Base-by-base conservation (phyloP, 1,284 basidiomycete species). In the Ceratobasidium sp. region DNA sequence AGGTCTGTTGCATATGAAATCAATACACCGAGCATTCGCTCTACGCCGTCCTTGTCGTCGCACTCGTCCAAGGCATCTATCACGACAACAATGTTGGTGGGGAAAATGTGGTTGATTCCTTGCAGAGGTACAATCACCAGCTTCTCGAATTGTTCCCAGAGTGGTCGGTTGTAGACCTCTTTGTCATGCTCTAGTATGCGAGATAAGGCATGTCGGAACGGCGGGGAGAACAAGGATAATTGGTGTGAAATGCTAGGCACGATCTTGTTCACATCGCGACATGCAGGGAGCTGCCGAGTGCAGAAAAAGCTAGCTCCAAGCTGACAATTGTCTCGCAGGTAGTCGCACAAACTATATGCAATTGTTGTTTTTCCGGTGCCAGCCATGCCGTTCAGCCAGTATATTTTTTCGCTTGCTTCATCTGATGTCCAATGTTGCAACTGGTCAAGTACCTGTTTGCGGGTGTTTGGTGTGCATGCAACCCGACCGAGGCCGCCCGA, bases 1-100 rank as follows among this genome's bases (percentile, higher is more conserved):
- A 71, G 51, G 6, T 26, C n/a, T 8, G 66, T 3, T 2, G 35
- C 47, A 20, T 23, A 15, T 5, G 31, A 26, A 0, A 45, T 6
- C 49, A 51, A 51, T 15, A n/a, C 20, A 1, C 15, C 26, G 4
- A 73, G 28, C 8, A 73, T 26, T 20, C 26, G 8, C 17, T 31
- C 28, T 4, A 51, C 17, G 20, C 56, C 56, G 20, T n/a, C 42
- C 23, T 15, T 31, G 31, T 60, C 42, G 5, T 73, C 56, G n/a
- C 69, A 73, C 42, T 73, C 69, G 26, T 73, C 69, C 39, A 73
- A 31, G 8, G 69, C 69, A 28, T 73, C 69, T 17, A 61, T 61
- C 20, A 61, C 69, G 3, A 73, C 42, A 23, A 61, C 58, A 6
- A 73, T 26, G 42, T 73, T 33, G 13, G 39, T 6, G 0, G 56